Base-by-base conservation (phyloP, 2,329 filamentous ascomycete genomes). In the Didymella keratinophila region DNA sequence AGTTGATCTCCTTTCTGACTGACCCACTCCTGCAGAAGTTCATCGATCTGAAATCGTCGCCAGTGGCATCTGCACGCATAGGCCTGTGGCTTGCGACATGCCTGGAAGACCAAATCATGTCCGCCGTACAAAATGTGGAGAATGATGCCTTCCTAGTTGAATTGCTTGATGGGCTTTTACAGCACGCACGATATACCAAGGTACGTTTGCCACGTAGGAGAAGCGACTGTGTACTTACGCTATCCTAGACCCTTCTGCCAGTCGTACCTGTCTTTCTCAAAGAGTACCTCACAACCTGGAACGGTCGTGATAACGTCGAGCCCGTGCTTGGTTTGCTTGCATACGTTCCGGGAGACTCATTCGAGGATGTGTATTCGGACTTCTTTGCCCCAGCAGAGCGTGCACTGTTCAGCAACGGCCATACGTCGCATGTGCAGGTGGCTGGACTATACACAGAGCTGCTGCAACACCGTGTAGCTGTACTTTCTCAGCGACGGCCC, bases 21-120 rank as follows among this genome's bases (percentile, higher is more conserved):
- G 90, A 96, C 69, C 89, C 89, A 3, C 80, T 96, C 28, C 83
- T 94, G 1, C 91, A 94, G 72, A 95, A 94, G 71, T 85, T 81
- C 52, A 81, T 94, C 23, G 78, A 92, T 32, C 78, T 90, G n/a
- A 74, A 61, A 8, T 70, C 75, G 12, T 72, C 74, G 2, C 65
- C 68, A 10, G 68, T 69, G 3, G 58, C 63, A 12, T 61, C 64
- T 42, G 58, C 63, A 18, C 63, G 78, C 23, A 70, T 80, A 23
- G 62, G 75, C 14, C 60, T 76, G n/a, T 79, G 77, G 77, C 72
- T 79, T 14, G 67, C 69, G 2, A 67, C 63, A 23, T 76, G 69
- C 58, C 67, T 80, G 2, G 72, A 78, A 42, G 74, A 79, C 23
- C 72, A 78, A 45, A 68, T 72, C 25, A 63, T 69, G 14, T 53